Evolutionary conservation across 2,329 filamentous ascomycete species (phyloP), one percentile per base, ranked within the genome.

Genomic region (Whalleya microplaca): DNA sequence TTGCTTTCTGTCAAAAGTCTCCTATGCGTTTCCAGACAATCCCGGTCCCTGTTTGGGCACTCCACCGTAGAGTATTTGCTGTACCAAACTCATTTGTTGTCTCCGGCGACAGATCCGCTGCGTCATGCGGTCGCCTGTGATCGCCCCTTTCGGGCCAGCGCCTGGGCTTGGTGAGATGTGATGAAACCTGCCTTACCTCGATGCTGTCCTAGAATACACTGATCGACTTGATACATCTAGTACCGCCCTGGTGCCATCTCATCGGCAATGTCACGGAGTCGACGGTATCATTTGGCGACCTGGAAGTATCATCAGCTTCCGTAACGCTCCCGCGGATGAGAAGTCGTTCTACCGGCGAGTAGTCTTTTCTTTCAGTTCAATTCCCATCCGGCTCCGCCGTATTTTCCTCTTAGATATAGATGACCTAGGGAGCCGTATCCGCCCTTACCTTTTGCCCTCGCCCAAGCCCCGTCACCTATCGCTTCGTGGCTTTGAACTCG

Each of bases 71-170:
- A 66, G 66, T 73, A 76, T 76, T 76, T 76, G 75, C 71, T 67
- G 68, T 72, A 68, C 68, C 73, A 76, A 76, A 77, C 75, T 74
- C 70, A 72, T 71, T 74, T 71, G 68, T 64, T 71, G 67, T 70
- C 66, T 62, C 57, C 62, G 66, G 68, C 69, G 67, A 71, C 64
- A 70, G 65, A 69, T 66, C 63, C 66, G 66, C 67, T 72, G 71
- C 71, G 71, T 75, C 72, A 73, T 75, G 70, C 66, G 68, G 71
- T 73, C 72, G 69, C 68, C 72, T 75, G 72, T 73, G 71, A 68
- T 74, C 69, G 63, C 71, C 69, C 70, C 65, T 72, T 73, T 73
- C 64, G 71, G 71, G 69, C 66, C 69, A 67, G 61, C 61, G 64
- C 62, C 64, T 66, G n/a, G 61, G 60, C 63, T 63, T 72, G 69